Base-by-base conservation (phyloP, 192 early-diverging fungal genomes). In the Radiomyces spectabilis region DNA sequence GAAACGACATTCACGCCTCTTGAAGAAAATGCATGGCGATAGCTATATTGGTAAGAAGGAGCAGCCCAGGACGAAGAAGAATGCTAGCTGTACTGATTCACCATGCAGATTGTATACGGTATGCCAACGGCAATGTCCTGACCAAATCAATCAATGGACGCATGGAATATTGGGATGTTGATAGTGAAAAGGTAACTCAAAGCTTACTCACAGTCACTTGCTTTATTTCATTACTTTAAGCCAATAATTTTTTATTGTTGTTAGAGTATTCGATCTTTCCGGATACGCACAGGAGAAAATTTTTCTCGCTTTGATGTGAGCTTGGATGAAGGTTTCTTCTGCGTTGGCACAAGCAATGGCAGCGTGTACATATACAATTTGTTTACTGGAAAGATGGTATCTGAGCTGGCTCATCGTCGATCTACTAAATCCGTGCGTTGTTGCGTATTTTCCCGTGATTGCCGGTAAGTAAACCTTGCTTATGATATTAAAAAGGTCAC, bases 381-480 rank as follows among this genome's bases (percentile, higher is more conserved):
- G n/a, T 63, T 77, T 1, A 83, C 58, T 21, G 89, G 88, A 25
- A 80, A 76, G 55, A 22, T 74, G 0, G 55, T 89, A 2, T 57
- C 80, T 15, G 82, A 82, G 41, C 65, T 94, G 31, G 71, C 62
- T 15, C 89, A 94, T 56, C 80, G 85, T 53, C 69, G 89, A 33
- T 87, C 87, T 5, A 87, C 80, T 29, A 87, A 87, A 39, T 77
- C 88, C 1, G 82, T 94, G 9, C 79, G 79, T n/a, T 85, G 83
- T 54, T 89, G 87, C 58, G 75, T 77, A 39, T 92, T 94, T 71
- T 73, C 88, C 0, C 59, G 80, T 29, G 85, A 92, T 65, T 82
- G 81, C 60, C 75, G 84, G 85, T 84, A 76, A 58, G 60, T 22
- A 1, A 37, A 50, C 15, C 9, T 8, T 15, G 22, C 25, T 5